Conservation (phyloP, 148 eudicot species). For the Dysphania ambrosioides region DNA sequence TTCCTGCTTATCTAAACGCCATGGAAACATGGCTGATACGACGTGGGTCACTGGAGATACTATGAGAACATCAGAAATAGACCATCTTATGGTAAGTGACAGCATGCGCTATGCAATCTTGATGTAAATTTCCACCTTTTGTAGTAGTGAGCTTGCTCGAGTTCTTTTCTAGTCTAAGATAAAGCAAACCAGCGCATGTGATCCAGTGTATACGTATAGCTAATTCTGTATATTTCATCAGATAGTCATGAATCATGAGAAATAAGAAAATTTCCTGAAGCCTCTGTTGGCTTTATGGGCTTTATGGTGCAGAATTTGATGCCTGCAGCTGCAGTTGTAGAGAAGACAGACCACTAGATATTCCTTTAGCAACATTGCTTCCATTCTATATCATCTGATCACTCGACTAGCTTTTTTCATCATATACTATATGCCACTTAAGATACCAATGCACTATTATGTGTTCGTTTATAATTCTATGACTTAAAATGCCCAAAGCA, state of each 20-base stretch:
- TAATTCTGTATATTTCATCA: background rate
- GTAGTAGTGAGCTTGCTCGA: background rate
- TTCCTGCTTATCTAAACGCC: conserved; percentile 50
- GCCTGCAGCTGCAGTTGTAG: background rate
- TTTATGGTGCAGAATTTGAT: background rate
- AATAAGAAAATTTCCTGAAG: background rate
- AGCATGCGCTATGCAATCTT: conserved; percentile 73
- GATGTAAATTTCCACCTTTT: conserved; percentile 37
- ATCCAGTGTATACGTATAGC: background rate
- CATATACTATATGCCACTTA: background rate
- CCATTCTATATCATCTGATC: background rate
- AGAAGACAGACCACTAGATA: background rate
- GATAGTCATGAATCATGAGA: conserved; percentile 4
- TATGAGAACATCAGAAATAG: conserved; percentile 47
- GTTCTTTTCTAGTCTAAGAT: background rate
- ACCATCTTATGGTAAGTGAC: conserved; percentile 71
- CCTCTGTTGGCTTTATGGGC: background rate
- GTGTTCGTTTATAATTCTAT: too few species aligned
- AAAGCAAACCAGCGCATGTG: background rate
- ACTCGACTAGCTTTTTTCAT: background rate
- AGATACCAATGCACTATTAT: background rate
- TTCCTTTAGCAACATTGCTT: background rate
- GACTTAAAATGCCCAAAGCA: too few species aligned
- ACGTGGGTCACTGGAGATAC: conserved; percentile 57
- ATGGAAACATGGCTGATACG: conserved; percentile 42